These are phyloP conservation scores for Bryoerythrophyllum caledonicum DNA, from an alignment of 225 moss, liverwort and hornwort species.

Conservation along the genomic window DNA sequence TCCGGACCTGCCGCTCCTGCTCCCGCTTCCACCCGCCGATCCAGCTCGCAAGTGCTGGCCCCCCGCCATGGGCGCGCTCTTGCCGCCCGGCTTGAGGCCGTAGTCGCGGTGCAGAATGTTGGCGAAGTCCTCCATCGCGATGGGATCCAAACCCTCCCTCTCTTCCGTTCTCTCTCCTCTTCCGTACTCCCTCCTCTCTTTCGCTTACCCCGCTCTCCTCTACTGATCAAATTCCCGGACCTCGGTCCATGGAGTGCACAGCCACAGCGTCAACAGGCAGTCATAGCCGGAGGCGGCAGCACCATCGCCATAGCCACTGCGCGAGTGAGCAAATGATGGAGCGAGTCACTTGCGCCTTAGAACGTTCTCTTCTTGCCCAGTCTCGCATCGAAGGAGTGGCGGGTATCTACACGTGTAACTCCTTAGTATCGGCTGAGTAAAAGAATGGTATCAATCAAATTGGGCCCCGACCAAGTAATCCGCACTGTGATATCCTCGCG, in stretches of 20 bases:
- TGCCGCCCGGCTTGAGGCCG: conserved; percentile 95
- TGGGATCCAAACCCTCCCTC: conserved; percentile 24
- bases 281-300: conserved; percentile 14
- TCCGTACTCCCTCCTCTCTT: background rate
- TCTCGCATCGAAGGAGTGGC: background rate
- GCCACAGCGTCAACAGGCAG: background rate
- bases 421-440: too few species aligned
- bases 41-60: conserved; percentile 47
- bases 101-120: conserved; percentile 94
- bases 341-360: background rate
- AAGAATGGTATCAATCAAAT: too few species aligned
- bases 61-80: conserved; percentile 81
- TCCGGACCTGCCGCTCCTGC: conserved; percentile 29
- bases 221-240: background rate
- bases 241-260: background rate
- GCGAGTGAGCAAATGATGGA: background rate
- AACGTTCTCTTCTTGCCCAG: background rate
- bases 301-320: conserved; percentile 17
- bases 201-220: background rate
- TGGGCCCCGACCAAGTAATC: too few species aligned
- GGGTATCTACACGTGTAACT: background rate
- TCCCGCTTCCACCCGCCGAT: conserved; percentile 36
- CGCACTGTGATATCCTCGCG: too few species aligned
- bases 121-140: conserved; percentile 86
- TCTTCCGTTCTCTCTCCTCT: background rate